These are phyloP conservation scores for Pichia eremophila DNA, from an alignment of 805 yeast species.

Conservation along the genomic window DNA sequence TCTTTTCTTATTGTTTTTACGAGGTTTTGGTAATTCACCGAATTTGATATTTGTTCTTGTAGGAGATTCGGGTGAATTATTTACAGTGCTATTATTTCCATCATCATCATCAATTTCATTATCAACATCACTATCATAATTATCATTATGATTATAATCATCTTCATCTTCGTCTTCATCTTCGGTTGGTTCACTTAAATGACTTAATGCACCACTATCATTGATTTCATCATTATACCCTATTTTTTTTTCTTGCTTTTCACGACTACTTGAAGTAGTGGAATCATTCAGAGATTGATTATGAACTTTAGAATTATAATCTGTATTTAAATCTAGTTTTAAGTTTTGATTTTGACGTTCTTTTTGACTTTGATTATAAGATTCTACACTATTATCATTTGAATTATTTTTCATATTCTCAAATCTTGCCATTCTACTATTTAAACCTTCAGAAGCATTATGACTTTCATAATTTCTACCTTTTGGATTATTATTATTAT, in stretches of 20 bases:
- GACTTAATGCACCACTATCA: slow-evolving; percentile 13
- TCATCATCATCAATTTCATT: not conserved
- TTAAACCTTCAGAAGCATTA: slow-evolving; percentile 24
- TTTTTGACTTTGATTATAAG: no score
- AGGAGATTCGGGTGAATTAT: not conserved
- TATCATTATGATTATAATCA: no score
- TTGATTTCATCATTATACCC: not conserved
- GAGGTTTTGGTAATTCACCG: slow-evolving; percentile 50
- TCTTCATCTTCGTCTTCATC: not conserved
- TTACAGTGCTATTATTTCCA: not conserved
- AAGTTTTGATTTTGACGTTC: no score
- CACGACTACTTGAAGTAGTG: not conserved
- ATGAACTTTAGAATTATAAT: not conserved
- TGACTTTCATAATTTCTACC: slow-evolving; percentile 13
- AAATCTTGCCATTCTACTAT: slow-evolving; percentile 6
- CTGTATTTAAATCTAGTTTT: not conserved
- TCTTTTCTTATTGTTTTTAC: slow-evolving; percentile 25
- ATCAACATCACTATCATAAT: not conserved
- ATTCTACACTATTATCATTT: not conserved
- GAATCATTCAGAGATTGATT: not conserved
- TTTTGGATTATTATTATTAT: slow-evolving; percentile 1
- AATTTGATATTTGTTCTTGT: slow-evolving; percentile 39
- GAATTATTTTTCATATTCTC: not conserved
- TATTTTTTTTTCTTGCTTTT: not conserved
- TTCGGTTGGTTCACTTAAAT: slow-evolving; percentile 38